Conservation (phyloP, 2,329 filamentous ascomycete genomes). For the Aspergillus sp. region DNA sequence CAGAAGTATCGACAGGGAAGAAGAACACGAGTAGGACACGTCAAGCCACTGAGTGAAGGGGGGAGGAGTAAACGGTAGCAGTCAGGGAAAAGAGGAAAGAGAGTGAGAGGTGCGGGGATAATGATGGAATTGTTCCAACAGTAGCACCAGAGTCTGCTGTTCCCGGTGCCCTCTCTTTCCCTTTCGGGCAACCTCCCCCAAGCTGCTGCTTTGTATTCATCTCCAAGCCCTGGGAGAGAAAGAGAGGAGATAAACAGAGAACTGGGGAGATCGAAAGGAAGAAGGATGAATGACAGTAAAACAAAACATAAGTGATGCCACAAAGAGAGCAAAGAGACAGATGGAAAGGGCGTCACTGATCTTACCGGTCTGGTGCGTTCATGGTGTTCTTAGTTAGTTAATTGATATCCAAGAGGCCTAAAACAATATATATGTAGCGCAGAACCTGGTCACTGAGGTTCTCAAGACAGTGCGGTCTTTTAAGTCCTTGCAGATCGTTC, state of each 20-base stretch:
- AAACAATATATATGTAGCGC: no score
- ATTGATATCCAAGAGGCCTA: background rate
- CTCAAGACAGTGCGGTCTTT: no score
- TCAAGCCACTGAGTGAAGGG: background rate
- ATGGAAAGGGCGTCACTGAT: background rate
- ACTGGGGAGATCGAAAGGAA: background rate
- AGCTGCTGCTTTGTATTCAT: background rate
- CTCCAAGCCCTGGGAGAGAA: no score
- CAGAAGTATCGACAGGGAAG: background rate
- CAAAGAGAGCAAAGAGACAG: background rate
- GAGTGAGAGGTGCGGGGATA: background rate
- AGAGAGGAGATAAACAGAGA: no score
- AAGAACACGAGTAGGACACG: background rate
- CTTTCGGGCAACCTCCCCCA: background rate
- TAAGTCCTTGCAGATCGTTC: no score
- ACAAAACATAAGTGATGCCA: background rate
- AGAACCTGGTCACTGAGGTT: no score
- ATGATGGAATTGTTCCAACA: background rate
- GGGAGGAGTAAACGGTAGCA: background rate
- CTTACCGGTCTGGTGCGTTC: constrained; percentile 50
- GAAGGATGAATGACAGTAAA: background rate
- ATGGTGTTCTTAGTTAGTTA: constrained; percentile 35
- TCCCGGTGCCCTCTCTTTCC: background rate
- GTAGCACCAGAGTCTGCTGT: background rate
- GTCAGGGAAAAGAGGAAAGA: background rate